Base-by-base conservation (phyloP, 2,329 filamentous ascomycete genomes). In the Cordyceps militaris region DNA sequence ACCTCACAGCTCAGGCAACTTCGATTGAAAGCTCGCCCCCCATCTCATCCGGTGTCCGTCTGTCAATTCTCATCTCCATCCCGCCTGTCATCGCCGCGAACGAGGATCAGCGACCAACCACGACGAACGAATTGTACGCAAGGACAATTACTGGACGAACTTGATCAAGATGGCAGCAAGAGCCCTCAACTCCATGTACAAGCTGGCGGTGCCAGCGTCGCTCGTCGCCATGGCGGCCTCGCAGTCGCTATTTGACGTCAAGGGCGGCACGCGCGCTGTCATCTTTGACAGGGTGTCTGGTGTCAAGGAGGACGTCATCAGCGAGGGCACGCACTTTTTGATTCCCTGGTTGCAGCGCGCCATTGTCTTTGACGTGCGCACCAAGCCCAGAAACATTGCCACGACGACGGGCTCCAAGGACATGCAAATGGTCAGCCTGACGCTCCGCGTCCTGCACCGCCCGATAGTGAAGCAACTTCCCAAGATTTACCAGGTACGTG, bases 341-440 rank as follows among this genome's bases (percentile, higher is more conserved):
- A 75, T 99, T 38, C 94, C 94, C 8, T 99, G 94, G 94, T 77
- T 99, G 71, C 94, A 99, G 76, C 88, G 86, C 75, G 89, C 88
- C 67, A 91, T 99, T 76, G 81, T 96, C 72, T 99, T 96, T 73
- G 94, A 99, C 78, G 94, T 99, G 64, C 87, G 94, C 63, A 99
- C 95, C 59, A 95, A 96, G 82, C 94, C 94, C 61, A 84, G 94
- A 71, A 97, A 96, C 74, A 97, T 99, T 72, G 90, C 89, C 64
- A 99, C 94, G 28, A 99, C 94, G 24, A 99, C 94, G 13, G 94
- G 94, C 59, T 93, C 88, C 82, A 99, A 99, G 84, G 94, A 99
- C 78, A 76, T 99, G 81, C 94, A 99, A 80, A 99, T 99, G 94
- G 94, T 99, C 69, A 97, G 91, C 82, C 82, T 99, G 81, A 99